Conservation (phyloP, 345 rosid species). For the Rhodamnia argentea region DNA sequence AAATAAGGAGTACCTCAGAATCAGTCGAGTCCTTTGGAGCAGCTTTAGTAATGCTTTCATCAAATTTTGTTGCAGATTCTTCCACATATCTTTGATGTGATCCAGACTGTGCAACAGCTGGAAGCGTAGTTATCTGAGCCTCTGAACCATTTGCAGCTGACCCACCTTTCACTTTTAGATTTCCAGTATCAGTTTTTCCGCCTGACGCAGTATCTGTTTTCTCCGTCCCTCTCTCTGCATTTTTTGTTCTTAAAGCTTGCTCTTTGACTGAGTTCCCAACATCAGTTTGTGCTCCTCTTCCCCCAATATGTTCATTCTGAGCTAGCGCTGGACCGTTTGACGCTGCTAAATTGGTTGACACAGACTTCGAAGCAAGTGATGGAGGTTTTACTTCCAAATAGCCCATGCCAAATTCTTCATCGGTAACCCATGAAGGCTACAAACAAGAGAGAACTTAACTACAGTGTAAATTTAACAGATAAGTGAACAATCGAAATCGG, state of each 20-base stretch:
- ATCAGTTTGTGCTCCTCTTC: slow-evolving; percentile 42
- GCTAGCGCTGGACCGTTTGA: slow-evolving; percentile 43
- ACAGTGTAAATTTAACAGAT: not conserved
- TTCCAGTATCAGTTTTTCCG: slow-evolving; percentile 56
- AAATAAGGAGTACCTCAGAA: slow-evolving; percentile 44
- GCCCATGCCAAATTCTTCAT: slow-evolving; percentile 99
- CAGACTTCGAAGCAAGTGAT: slow-evolving; percentile 45
- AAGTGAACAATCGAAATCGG: not conserved
- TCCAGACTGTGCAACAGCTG: slow-evolving; percentile 28
- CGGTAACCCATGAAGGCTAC: slow-evolving; percentile 97
- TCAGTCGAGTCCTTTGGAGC: slow-evolving; percentile 42
- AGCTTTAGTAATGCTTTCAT: slow-evolving; percentile 39
- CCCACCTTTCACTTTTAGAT: slow-evolving; percentile 47
- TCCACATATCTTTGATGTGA: slow-evolving; percentile 46
- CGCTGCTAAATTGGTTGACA: slow-evolving; percentile 21
- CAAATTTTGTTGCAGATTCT: slow-evolving; percentile 6
- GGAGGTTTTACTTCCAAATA: slow-evolving; percentile 82
- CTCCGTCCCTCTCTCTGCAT: slow-evolving; percentile 58
- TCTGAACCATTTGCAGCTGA: slow-evolving; percentile 38
- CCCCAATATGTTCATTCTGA: slow-evolving; percentile 48
- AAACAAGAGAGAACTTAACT: slow-evolving; percentile 1
- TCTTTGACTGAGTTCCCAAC: slow-evolving; percentile 52
- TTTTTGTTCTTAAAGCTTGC: slow-evolving; percentile 47
- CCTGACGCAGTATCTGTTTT: slow-evolving; percentile 32
- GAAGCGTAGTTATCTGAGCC: slow-evolving; percentile 23